phyloP scores from a whole-genome alignment of 2,329 filamentous ascomycete genomes.

The Rutstroemia sp. region DNA sequence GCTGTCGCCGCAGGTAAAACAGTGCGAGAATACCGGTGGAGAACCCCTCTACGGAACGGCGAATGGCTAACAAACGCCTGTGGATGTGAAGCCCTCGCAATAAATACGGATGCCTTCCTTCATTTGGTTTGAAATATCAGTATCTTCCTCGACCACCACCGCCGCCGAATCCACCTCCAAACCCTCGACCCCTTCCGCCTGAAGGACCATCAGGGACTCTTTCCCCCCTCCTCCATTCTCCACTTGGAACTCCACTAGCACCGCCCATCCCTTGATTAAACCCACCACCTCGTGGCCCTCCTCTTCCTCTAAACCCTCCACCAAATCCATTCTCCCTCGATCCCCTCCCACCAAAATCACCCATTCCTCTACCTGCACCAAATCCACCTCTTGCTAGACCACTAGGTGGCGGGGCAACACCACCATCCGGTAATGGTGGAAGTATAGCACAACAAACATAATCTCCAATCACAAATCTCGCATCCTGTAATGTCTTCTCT shows the following conservation, averaged over 20 bases:
- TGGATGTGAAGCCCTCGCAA: no score
- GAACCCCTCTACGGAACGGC: no score
- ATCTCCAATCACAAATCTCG: constrained; percentile 81
- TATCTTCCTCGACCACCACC: constrained; percentile 36
- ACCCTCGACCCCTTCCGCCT: constrained; percentile 36
- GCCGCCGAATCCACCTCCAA: constrained; percentile 41
- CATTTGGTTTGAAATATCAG: constrained; percentile 17
- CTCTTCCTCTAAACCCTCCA: constrained; percentile 29
- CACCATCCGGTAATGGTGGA: constrained; percentile 66
- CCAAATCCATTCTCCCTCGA: constrained; percentile 31
- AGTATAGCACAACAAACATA: constrained; percentile 78
- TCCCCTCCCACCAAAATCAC: constrained; percentile 32
- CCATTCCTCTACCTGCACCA: constrained; percentile 32
- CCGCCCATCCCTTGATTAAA: constrained; percentile 34
- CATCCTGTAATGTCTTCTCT: constrained; percentile 67
- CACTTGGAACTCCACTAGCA: constrained; percentile 32
- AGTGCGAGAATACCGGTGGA: no score
- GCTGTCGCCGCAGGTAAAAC: no score
- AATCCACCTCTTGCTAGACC: constrained; percentile 31
- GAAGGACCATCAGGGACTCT: constrained; percentile 46
- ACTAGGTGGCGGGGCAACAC: constrained; percentile 57
- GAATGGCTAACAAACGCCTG: no score
- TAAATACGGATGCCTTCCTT: constrained; percentile 35
- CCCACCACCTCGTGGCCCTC: constrained; percentile 32
- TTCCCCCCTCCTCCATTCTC: constrained; percentile 63